phyloP scores from a whole-genome alignment of 345 rosid genomes.

The Euclidium syriacum region DNA sequence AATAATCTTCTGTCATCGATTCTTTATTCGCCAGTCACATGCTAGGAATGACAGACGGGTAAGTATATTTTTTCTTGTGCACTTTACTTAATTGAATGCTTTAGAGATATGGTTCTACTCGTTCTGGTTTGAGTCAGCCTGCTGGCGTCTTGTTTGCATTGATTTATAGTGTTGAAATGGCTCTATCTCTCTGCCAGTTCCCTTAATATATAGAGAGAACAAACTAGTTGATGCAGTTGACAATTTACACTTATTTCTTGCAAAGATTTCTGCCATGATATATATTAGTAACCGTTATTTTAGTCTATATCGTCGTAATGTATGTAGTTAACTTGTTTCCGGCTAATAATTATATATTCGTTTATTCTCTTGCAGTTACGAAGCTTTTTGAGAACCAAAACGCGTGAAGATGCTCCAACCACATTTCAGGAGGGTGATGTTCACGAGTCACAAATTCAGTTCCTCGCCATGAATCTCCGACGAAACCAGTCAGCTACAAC shows the following conservation, averaged over 20 bases:
- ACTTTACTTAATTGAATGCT: background rate
- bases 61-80: constrained; percentile 19
- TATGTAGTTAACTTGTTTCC: too few species aligned
- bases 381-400: too few species aligned
- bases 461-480: too few species aligned
- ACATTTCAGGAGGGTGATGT: too few species aligned
- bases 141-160: background rate
- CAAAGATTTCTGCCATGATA: constrained; percentile 5
- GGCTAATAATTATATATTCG: too few species aligned
- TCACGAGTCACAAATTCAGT: too few species aligned
- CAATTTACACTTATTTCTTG: background rate
- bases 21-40: constrained; percentile 96
- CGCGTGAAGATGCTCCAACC: too few species aligned
- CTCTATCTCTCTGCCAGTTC: background rate
- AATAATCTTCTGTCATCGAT: constrained; percentile 92
- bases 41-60: constrained; percentile 94
- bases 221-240: background rate
- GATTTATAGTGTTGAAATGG: background rate
- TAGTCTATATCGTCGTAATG: background rate
- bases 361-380: too few species aligned
- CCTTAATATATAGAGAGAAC: background rate
- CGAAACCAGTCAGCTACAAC: too few species aligned
- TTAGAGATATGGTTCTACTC: too few species aligned
- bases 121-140: too few species aligned
- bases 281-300: too few species aligned